Conservation (phyloP, 1,284 basidiomycete genomes). For the Violaceomyces palustris region DNA sequence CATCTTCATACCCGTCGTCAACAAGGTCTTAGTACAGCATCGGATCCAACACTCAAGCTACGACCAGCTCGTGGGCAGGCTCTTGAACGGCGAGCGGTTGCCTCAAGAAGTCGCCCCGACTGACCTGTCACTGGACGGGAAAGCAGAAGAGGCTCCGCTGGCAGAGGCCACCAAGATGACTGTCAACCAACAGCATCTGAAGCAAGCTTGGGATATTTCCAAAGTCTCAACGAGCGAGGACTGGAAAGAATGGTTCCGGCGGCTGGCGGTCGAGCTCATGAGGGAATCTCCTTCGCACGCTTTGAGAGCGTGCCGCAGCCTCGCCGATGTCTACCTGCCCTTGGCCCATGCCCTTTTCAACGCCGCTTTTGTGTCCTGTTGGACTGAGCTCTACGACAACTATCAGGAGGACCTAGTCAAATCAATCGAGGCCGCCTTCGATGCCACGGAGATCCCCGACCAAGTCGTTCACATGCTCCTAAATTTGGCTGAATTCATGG, state of each 20-base stretch:
- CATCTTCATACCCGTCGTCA: conserved; percentile 93
- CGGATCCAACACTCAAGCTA: conserved; percentile 80
- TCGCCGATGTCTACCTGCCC: conserved; percentile 86
- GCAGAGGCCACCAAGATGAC: conserved; percentile 69
- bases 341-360: conserved; percentile 95
- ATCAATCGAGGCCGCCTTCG: conserved; percentile 83
- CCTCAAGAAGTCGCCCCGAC: conserved; percentile 60
- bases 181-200: conserved; percentile 96
- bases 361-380: conserved; percentile 95
- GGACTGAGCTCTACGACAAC: conserved; percentile 84
- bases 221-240: conserved; percentile 73
- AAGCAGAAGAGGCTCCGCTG: conserved; percentile 53
- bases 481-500: conserved; percentile 98
- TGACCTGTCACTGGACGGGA: conserved; percentile 34
- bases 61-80: conserved; percentile 78
- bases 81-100: conserved; percentile 85
- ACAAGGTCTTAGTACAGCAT: conserved; percentile 77
- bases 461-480: conserved; percentile 91
- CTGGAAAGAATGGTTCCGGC: conserved; percentile 94
- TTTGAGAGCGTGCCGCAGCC: conserved; percentile 85
- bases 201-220: conserved; percentile 92
- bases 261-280: conserved; percentile 91
- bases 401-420: conserved; percentile 63
- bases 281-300: conserved; percentile 97
- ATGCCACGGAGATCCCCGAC: conserved; percentile 70